Conservation (phyloP, 352 stramenopile species). For the Globisporangium nagaii region DNA sequence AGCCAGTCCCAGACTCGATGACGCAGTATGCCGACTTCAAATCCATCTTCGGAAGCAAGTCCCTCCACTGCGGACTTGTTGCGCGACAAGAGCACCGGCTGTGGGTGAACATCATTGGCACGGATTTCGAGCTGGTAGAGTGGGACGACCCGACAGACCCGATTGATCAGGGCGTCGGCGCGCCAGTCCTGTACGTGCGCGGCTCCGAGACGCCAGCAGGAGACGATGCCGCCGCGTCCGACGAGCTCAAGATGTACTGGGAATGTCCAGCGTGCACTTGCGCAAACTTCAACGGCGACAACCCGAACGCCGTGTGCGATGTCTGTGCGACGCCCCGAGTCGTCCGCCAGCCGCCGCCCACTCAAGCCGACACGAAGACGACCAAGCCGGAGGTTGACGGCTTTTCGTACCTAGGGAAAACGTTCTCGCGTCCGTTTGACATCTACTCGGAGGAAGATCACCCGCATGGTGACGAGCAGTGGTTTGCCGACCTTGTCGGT, state of each 20-base stretch:
- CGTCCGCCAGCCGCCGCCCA: constrained; percentile 13
- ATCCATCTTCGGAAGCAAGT: constrained; percentile 77
- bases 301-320: constrained; percentile 66
- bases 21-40: constrained; percentile 86
- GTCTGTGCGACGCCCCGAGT: constrained; percentile 63
- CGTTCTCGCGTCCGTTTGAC: constrained; percentile 69
- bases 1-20: constrained; percentile 89
- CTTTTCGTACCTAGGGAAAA: constrained; percentile 51
- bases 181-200: constrained; percentile 42
- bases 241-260: constrained; percentile 87
- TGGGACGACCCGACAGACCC: constrained; percentile 78
- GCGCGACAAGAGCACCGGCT: constrained; percentile 77
- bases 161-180: constrained; percentile 80
- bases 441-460: constrained; percentile 81
- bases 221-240: constrained; percentile 12
- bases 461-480: constrained; percentile 50
- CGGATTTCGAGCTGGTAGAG: constrained; percentile 82
- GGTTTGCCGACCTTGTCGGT: constrained; percentile 69
- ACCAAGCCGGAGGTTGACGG: constrained; percentile 30
- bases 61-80: constrained; percentile 85
- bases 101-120: constrained; percentile 88
- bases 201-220: constrained; percentile 4
- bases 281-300: constrained; percentile 85
- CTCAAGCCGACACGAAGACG: constrained; percentile 20
- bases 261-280: constrained; percentile 79